Conservation (phyloP, 495 filamentous ascomycete species). For the Penicillium chermesinum region DNA sequence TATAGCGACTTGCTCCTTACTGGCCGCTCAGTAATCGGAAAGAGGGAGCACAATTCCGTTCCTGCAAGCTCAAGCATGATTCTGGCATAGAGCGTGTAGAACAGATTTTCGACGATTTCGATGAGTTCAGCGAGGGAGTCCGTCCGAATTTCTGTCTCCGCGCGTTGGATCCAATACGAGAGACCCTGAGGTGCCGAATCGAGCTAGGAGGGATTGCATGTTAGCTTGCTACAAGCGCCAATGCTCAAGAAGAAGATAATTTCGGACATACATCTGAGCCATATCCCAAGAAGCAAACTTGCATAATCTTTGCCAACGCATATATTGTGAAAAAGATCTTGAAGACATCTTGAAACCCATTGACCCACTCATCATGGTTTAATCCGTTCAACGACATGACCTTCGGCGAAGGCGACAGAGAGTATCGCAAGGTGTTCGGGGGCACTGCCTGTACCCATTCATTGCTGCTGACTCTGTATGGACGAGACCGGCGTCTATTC, state of each 20-base stretch:
- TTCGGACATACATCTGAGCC: constrained; percentile 34
- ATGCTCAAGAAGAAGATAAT: background rate
- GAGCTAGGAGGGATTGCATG: constrained; percentile 17
- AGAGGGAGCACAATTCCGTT: constrained; percentile 31
- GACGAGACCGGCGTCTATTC: constrained; percentile 16
- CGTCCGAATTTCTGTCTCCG: constrained; percentile 23
- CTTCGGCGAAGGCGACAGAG: background rate
- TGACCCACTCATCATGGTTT: constrained; percentile 10
- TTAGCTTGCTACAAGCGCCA: background rate
- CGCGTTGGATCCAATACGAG: constrained; percentile 22
- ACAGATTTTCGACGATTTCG: constrained; percentile 31
- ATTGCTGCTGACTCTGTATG: constrained; percentile 30
- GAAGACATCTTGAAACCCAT: constrained; percentile 20
- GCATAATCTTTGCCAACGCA: constrained; percentile 32
- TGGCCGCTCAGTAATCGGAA: constrained; percentile 17
- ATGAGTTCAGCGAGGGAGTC: constrained; percentile 24
- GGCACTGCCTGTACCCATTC: constrained; percentile 27
- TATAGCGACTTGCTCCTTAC: constrained; percentile 6
- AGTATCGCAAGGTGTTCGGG: constrained; percentile 3
- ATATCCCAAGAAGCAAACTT: constrained; percentile 30
- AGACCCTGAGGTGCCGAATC: constrained; percentile 25
- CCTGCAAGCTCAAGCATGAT: constrained; percentile 35
- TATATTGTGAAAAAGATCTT: constrained; percentile 31
- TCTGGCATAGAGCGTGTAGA: constrained; percentile 32
- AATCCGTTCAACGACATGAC: constrained; percentile 18